Evolutionary conservation across 1,139 yeast species (phyloP).

Genomic region (Diutina catenulata): DNA sequence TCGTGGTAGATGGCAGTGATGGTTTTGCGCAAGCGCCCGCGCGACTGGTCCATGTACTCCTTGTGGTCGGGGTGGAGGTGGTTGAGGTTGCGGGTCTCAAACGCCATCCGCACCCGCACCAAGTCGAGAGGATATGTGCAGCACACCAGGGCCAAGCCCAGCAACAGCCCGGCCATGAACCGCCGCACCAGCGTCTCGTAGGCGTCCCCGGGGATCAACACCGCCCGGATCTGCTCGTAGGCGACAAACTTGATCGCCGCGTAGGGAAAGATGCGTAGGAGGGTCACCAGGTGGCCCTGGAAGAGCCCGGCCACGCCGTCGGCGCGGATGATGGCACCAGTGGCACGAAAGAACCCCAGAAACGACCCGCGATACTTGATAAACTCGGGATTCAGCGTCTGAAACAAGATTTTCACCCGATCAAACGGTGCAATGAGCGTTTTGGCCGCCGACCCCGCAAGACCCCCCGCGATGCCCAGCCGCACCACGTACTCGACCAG

Average conservation of each 20-base stretch:
- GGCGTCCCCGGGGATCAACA: slow-evolving; percentile 61
- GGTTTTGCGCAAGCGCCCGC: slow-evolving; percentile 47
- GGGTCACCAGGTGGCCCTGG: slow-evolving; percentile 93
- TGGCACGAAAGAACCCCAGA: slow-evolving; percentile 66
- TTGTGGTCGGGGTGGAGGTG: slow-evolving; percentile 14
- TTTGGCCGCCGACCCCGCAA: slow-evolving; percentile 93
- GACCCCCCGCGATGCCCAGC: slow-evolving; percentile 89
- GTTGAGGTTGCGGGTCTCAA: slow-evolving; percentile 46
- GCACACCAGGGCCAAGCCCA: slow-evolving; percentile 79
- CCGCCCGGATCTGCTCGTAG: slow-evolving; percentile 79
- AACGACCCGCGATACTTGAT: slow-evolving; percentile 70
- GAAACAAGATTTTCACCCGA: slow-evolving; percentile 87
- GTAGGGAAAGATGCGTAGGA: slow-evolving; percentile 85
- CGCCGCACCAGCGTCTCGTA: slow-evolving; percentile 77
- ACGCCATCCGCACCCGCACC: slow-evolving; percentile 84
- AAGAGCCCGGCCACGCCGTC: slow-evolving; percentile 81
- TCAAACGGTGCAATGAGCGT: slow-evolving; percentile 93
- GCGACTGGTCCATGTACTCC: slow-evolving; percentile 7
- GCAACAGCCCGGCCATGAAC: slow-evolving; percentile 78
- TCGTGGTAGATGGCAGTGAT: slow-evolving; percentile 49
- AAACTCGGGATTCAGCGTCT: slow-evolving; percentile 88
- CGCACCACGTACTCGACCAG: slow-evolving; percentile 68
- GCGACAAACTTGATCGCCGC: slow-evolving; percentile 98
- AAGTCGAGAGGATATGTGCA: slow-evolving; percentile 89
- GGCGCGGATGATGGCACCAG: slow-evolving; percentile 44